Conservation (phyloP, 805 yeast species). For the Candida qinlingensis region DNA sequence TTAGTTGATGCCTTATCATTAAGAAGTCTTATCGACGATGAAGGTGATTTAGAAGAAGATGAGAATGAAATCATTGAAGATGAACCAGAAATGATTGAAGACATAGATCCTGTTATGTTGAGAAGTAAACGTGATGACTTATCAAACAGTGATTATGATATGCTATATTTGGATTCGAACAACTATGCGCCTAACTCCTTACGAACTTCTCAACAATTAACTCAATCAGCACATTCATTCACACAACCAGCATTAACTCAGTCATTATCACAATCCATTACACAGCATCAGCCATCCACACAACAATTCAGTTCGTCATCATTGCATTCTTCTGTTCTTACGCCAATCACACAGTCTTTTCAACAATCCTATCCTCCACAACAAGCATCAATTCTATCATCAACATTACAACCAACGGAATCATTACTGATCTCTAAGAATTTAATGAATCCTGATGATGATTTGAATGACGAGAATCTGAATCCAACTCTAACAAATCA, state of each 20-base stretch:
- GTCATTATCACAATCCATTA: not conserved
- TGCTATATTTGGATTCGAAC: not conserved
- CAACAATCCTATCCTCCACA: too few species aligned
- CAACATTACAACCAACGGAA: not conserved
- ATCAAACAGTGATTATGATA: slow-evolving; percentile 6
- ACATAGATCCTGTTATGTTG: too few species aligned
- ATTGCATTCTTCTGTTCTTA: not conserved
- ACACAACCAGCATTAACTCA: not conserved
- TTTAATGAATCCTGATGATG: not conserved
- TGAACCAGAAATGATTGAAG: slow-evolving; percentile 24
- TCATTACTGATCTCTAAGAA: not conserved
- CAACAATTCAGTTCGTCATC: slow-evolving; percentile 4
- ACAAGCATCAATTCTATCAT: not conserved
- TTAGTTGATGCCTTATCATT: slow-evolving; percentile 66
- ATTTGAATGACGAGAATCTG: not conserved
- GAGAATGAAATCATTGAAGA: slow-evolving; percentile 30
- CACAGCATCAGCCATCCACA: slow-evolving; percentile 8
- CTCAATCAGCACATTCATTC: not conserved
- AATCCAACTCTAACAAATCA: not conserved
- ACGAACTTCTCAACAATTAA: not conserved
- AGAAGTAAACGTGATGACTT: too few species aligned
- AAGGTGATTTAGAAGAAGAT: not conserved
- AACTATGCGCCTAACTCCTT: not conserved
- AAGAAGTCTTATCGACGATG: slow-evolving; percentile 31
- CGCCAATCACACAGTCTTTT: not conserved